Percentiles rank a stretch among this genome's conserved stretches.
Evolutionary conservation across 108 stramenopile species (phyloP).

Genomic region (Nitzschia sp.): DNA sequence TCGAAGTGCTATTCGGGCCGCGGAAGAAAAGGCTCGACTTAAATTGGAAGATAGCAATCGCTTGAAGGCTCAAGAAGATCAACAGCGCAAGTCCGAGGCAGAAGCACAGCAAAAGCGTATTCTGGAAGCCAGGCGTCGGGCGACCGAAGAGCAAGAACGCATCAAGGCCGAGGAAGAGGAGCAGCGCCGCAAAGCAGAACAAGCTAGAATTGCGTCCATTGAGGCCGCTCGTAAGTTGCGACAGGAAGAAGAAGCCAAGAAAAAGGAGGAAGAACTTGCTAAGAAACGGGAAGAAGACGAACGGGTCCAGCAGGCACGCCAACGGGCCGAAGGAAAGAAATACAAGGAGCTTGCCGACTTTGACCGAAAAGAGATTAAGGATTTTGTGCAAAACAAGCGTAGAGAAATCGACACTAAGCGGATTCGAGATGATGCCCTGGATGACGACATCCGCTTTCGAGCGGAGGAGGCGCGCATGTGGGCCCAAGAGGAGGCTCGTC

Average conservation of each 20-base stretch:
- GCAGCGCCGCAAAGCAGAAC: background rate
- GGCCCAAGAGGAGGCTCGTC: conserved; percentile 1
- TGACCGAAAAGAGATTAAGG: background rate
- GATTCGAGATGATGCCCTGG: background rate
- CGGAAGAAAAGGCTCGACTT: background rate
- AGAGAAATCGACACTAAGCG: background rate
- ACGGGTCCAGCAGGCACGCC: background rate
- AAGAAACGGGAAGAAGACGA: background rate
- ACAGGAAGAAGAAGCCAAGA: background rate
- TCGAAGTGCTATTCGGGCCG: background rate
- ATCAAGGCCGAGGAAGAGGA: background rate
- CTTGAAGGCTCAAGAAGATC: background rate
- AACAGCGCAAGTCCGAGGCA: background rate
- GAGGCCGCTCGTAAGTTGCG: background rate
- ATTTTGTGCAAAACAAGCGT: background rate
- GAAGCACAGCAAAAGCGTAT: background rate
- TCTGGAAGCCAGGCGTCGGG: background rate
- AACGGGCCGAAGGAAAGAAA: background rate
- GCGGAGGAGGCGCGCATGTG: background rate
- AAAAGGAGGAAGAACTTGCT: background rate
- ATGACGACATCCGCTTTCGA: background rate
- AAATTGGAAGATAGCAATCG: background rate
- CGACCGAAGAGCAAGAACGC: background rate
- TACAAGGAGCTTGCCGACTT: background rate
- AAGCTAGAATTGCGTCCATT: background rate